Evolutionary conservation across 805 yeast species (phyloP).

Genomic region (Hanseniaspora jakobsenii): DNA sequence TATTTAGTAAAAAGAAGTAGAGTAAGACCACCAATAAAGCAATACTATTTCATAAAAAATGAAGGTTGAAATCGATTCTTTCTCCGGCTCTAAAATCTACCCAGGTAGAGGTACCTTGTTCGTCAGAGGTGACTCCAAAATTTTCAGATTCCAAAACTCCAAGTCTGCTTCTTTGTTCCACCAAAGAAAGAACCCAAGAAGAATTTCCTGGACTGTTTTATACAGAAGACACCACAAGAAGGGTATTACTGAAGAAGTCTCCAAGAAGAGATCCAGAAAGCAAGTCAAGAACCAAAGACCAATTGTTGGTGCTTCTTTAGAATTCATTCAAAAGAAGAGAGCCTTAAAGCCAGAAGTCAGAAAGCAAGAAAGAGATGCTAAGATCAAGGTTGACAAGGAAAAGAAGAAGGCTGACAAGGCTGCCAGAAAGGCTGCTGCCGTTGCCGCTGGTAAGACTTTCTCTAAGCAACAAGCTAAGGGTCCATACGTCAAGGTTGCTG

Average conservation of each 20-base stretch:
- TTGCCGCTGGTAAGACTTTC: slow-evolving; percentile 61
- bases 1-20: neutral
- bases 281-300: slow-evolving; percentile 98
- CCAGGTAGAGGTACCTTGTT: slow-evolving; percentile 99
- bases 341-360: slow-evolving; percentile 90
- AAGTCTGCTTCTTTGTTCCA: slow-evolving; percentile 95
- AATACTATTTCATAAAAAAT: slow-evolving; percentile 34
- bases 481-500: slow-evolving; percentile 92
- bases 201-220: slow-evolving; percentile 98
- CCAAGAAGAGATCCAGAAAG: slow-evolving; percentile 96
- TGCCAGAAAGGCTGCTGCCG: slow-evolving; percentile 88
- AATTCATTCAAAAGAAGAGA: slow-evolving; percentile 96
- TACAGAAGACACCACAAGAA: slow-evolving; percentile 99
- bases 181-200: slow-evolving; percentile 99
- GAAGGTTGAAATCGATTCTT: slow-evolving; percentile 99
- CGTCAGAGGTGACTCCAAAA: slow-evolving; percentile 99
- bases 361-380: slow-evolving; percentile 92
- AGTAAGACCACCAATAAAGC: slow-evolving; percentile 5
- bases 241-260: slow-evolving; percentile 96
- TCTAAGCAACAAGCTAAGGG: slow-evolving; percentile 97
- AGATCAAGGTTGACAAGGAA: slow-evolving; percentile 71
- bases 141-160: slow-evolving; percentile 98
- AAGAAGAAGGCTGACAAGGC: slow-evolving; percentile 86
- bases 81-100: slow-evolving; percentile 98
- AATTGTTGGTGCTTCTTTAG: slow-evolving; percentile 98